Evolutionary conservation across 75 land plant genomes (phyloP).

Genomic region (Selaginella moellendorffii): DNA sequence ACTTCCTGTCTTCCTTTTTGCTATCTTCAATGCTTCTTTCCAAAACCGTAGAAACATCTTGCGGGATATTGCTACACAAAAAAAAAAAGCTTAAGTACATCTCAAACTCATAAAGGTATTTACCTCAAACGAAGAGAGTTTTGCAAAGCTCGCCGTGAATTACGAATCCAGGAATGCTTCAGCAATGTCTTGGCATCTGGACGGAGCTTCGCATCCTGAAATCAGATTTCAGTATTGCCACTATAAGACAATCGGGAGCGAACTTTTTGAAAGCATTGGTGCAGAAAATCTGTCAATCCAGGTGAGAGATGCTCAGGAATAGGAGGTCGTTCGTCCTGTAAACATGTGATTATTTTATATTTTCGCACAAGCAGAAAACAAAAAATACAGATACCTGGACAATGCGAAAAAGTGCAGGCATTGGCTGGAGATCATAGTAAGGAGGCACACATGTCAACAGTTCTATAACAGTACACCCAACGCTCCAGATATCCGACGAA

Average conservation of each 20-base stretch:
- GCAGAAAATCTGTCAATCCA: slow-evolving; percentile 78
- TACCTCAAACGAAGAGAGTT: slow-evolving; percentile 26
- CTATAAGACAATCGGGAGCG: too few species aligned
- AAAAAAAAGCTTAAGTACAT: neutral
- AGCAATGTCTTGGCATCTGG: slow-evolving; percentile 95
- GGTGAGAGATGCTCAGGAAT: slow-evolving; percentile 87
- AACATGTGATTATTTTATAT: neutral
- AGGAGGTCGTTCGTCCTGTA: slow-evolving; percentile 93
- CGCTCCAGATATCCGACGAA: slow-evolving; percentile 99
- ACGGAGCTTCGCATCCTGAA: slow-evolving; percentile 94
- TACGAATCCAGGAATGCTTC: slow-evolving; percentile 89
- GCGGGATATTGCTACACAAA: slow-evolving; percentile 33
- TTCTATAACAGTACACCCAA: slow-evolving; percentile 97
- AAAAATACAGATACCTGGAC: too few species aligned
- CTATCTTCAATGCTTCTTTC: slow-evolving; percentile 37
- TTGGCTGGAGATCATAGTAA: slow-evolving; percentile 90
- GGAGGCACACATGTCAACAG: slow-evolving; percentile 95
- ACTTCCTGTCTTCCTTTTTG: slow-evolving; percentile 23
- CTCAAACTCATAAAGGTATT: neutral
- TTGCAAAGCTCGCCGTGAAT: slow-evolving; percentile 66
- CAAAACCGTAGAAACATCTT: slow-evolving; percentile 32
- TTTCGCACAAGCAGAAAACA: too few species aligned
- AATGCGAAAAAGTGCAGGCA: slow-evolving; percentile 97
- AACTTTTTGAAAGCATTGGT: slow-evolving; percentile 95
- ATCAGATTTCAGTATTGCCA: too few species aligned